Conservation (phyloP, 2,329 filamentous ascomycete species). For the Scopulariopsis brevicaulis region DNA sequence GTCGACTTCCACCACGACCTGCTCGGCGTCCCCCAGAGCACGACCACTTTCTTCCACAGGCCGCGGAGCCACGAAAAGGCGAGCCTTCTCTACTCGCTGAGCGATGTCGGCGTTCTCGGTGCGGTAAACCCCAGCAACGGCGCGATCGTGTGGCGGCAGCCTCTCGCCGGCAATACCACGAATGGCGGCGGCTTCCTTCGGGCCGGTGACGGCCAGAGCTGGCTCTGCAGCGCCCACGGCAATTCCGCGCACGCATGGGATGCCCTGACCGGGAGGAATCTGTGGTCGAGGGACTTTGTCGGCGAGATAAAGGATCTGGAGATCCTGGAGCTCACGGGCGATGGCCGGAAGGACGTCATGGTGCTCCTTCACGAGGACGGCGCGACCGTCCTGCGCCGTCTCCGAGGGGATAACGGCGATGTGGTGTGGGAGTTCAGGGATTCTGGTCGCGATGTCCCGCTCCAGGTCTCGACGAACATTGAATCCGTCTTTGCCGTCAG, state of each 20-base stretch:
- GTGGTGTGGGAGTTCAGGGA: constrained; percentile 62
- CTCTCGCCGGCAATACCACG: constrained; percentile 42
- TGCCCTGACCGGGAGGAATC: constrained; percentile 65
- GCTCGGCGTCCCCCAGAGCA: constrained; percentile 68
- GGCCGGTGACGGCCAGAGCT: constrained; percentile 68
- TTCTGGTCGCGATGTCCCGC: constrained; percentile 54
- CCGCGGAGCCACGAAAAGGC: constrained; percentile 74
- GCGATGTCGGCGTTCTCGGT: constrained; percentile 71
- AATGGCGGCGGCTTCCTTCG: constrained; percentile 44
- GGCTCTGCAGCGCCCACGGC: constrained; percentile 63
- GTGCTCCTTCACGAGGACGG: constrained; percentile 52
- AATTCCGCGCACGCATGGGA: constrained; percentile 69
- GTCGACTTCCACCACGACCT: constrained; percentile 91
- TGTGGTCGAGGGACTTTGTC: constrained; percentile 58
- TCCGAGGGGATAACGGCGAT: constrained; percentile 62
- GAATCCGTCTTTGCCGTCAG: constrained; percentile 66
- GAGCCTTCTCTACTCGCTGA: constrained; percentile 82
- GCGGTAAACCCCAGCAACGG: constrained; percentile 85
- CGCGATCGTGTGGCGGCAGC: constrained; percentile 75
- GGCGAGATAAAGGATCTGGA: constrained; percentile 60
- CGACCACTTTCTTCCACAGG: constrained; percentile 90
- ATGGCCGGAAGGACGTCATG: constrained; percentile 57
- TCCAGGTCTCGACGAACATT: constrained; percentile 63
- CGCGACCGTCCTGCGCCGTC: constrained; percentile 50
- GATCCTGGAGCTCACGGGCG: constrained; percentile 60